Conservation (phyloP, 768 basidiomycete genomes). For the Pleurotus giganteus region DNA sequence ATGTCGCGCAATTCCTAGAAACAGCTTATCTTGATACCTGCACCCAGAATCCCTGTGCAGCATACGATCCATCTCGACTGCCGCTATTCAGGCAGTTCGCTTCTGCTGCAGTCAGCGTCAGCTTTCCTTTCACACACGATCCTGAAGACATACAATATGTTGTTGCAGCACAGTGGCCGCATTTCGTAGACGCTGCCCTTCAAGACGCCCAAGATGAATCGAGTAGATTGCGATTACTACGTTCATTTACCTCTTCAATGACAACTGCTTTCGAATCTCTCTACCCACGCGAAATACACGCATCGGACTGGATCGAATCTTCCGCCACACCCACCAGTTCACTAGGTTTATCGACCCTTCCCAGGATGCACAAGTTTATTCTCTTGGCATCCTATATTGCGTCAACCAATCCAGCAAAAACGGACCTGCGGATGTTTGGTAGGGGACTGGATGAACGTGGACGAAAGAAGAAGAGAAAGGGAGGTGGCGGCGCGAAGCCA, state of each 20-base stretch:
- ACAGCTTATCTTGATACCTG: neutral
- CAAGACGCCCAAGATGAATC: slow-evolving; percentile 54
- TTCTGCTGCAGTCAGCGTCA: slow-evolving; percentile 54
- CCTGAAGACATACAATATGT: slow-evolving; percentile 73
- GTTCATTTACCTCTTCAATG: slow-evolving; percentile 62
- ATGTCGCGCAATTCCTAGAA: slow-evolving; percentile 18
- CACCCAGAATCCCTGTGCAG: slow-evolving; percentile 15
- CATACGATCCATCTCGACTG: slow-evolving; percentile 55
- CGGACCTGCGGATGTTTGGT: slow-evolving; percentile 82
- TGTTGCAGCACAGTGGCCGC: slow-evolving; percentile 78
- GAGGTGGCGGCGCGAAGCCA: slow-evolving; percentile 30
- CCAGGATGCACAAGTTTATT: slow-evolving; percentile 72
- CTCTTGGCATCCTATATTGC: slow-evolving; percentile 78
- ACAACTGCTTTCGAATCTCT: slow-evolving; percentile 62
- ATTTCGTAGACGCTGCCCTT: slow-evolving; percentile 68
- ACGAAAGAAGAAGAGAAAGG: slow-evolving; percentile 43
- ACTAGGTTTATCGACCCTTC: slow-evolving; percentile 31
- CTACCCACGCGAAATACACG: slow-evolving; percentile 66
- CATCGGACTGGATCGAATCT: slow-evolving; percentile 54
- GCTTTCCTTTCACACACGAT: slow-evolving; percentile 64
- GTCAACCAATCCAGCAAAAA: slow-evolving; percentile 80
- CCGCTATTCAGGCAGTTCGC: slow-evolving; percentile 66
- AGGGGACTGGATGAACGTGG: slow-evolving; percentile 67
- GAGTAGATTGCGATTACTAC: slow-evolving; percentile 62
- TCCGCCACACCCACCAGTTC: neutral